Conservation (phyloP, 2,329 filamentous ascomycete genomes). For the Nothomitra cinnamomea region DNA sequence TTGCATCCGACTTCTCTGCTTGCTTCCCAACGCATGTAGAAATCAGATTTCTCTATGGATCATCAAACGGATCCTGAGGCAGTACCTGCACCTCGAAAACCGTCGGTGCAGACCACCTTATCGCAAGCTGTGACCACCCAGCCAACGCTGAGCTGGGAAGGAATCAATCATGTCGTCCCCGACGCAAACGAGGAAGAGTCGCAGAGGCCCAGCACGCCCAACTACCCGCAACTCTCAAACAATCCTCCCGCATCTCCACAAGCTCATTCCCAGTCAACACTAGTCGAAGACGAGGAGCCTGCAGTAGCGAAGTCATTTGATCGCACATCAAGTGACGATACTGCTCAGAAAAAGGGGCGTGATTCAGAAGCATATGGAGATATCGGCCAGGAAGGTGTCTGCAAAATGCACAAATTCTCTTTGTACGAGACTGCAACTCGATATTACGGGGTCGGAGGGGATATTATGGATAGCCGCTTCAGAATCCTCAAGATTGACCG, state of each 20-base stretch:
- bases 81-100: background rate
- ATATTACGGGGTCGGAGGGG: constrained; percentile 88
- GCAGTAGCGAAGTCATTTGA: constrained; percentile 27
- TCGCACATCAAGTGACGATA: constrained; percentile 18
- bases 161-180: background rate
- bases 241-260: constrained; percentile 18
- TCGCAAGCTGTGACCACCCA: background rate
- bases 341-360: constrained; percentile 16
- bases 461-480: constrained; percentile 76
- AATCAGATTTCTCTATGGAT: background rate
- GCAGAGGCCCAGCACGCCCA: background rate
- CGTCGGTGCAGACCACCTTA: background rate
- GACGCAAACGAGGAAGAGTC: background rate
- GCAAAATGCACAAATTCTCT: constrained; percentile 85
- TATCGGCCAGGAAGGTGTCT: constrained; percentile 23
- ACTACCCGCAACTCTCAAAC: constrained; percentile 14
- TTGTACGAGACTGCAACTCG: constrained; percentile 86
- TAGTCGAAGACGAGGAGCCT: constrained; percentile 27
- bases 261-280: constrained; percentile 18
- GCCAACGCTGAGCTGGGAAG: background rate
- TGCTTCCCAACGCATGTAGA: background rate
- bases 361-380: constrained; percentile 19
- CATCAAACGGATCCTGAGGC: background rate
- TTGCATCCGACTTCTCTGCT: too few relatives aligned
- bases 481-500: constrained; percentile 90